Evolutionary conservation across 164 flowering plant genomes (phyloP).

Genomic region (Brasenia schreberi): DNA sequence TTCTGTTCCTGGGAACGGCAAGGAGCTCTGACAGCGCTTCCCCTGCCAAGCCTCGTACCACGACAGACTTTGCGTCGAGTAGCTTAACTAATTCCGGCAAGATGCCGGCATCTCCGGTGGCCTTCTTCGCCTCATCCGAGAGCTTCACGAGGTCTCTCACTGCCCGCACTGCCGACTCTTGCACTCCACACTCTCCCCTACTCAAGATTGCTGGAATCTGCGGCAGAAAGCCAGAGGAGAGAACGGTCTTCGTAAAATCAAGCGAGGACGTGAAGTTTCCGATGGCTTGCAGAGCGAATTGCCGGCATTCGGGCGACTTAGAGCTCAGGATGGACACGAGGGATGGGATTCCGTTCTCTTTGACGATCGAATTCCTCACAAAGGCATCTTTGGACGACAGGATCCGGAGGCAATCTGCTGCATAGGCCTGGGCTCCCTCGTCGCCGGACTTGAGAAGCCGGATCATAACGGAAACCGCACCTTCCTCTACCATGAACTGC

Average conservation of each 20-base stretch:
- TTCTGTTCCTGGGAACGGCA: conserved; percentile 42
- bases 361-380: conserved; percentile 25
- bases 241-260: conserved; percentile 17
- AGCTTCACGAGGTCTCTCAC: conserved; percentile 33
- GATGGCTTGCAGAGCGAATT: conserved; percentile 44
- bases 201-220: conserved; percentile 37
- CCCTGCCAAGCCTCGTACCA: conserved; percentile 67
- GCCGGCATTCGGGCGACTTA: conserved; percentile 30
- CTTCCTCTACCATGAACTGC: conserved; percentile 77
- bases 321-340: conserved; percentile 36
- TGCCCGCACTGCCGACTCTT: conserved; percentile 57
- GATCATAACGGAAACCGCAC: conserved; percentile 34
- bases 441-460: conserved; percentile 34
- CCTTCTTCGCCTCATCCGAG: conserved; percentile 59
- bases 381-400: conserved; percentile 47
- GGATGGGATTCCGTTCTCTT: conserved; percentile 48
- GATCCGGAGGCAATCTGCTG: conserved; percentile 50
- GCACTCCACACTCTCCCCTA: conserved; percentile 44
- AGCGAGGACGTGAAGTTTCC: conserved; percentile 40
- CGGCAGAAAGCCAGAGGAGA: conserved; percentile 40
- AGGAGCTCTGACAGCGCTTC: conserved; percentile 52
- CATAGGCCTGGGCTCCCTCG: conserved; percentile 34
- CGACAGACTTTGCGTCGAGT: conserved; percentile 56
- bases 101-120: conserved; percentile 74
- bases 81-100: conserved; percentile 59